Base-by-base conservation (phyloP, 352 stramenopile genomes). In the Detonula confervacea region DNA sequence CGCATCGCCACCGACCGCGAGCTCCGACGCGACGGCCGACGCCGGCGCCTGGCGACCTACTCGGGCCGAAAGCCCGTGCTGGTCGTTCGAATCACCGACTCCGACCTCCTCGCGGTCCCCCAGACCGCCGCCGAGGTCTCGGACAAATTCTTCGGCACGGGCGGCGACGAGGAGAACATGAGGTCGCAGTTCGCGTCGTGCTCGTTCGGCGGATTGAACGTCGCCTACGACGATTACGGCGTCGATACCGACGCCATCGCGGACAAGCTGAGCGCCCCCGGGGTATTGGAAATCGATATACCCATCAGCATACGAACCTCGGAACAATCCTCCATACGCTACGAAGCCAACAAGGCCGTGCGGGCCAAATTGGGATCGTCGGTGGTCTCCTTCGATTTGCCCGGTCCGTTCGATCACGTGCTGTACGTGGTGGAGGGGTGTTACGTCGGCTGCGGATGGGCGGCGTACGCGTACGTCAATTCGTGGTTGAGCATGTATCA, bases 101-200 rank as follows among this genome's bases (percentile, higher is more conserved):
- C 16, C n/a, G 30, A 56, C 25, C 44, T 55, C 8, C 9, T 39
- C 9, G 42, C 33, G 2, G 12, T 46, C 1, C n/a, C 14, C 20
- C 52, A 66, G 6, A 16, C 25, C 30, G 37, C 66, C 49, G 24
- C 44, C 44, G 47, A 25, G 0, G 37, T 86, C 18, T 66, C 33
- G 12, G 73, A 90, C 62, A 65, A 81, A 42, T 46, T 87, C 4
- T 87, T 87, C 76, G 84, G 84, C 29, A 88, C 80, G 3, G 55
- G 60, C 24, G 77, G 73, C 6, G 77, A 90, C 72, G 12, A 14
- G 1, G 12, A 56, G 6, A 90, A 70, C 22, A 59, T 87, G 12
- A n/a, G 59, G 20, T n/a, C 64, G 25, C 25, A 55, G 80, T 77
- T 80, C n/a, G 14, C 37, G 0, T 55, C 44, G 47, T 90, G 84